These are phyloP conservation scores for Jackrogersella multiformis DNA, from an alignment of 495 filamentous ascomycete species.

Conservation along the genomic window DNA sequence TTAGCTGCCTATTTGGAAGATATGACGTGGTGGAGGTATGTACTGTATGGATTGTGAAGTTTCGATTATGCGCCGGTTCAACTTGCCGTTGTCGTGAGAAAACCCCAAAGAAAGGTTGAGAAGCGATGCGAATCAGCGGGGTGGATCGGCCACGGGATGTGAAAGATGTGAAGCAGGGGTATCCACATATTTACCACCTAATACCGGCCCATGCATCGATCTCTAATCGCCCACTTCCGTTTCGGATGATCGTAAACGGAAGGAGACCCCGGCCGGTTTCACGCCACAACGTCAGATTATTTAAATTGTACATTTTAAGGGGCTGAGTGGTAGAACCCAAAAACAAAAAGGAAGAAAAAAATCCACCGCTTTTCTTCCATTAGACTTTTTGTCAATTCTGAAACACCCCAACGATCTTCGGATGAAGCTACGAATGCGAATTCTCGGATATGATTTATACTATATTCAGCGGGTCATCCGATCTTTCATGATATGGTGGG, in stretches of 20 bases:
- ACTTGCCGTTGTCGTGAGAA: constrained; percentile 2
- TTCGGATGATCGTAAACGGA: constrained; percentile 36
- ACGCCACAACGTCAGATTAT: neutral
- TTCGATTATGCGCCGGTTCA: constrained; percentile 23
- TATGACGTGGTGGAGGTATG: constrained; percentile 6
- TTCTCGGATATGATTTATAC: neutral
- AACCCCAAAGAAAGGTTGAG: neutral
- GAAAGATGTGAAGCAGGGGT: constrained; percentile 18
- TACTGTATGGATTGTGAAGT: constrained; percentile 7
- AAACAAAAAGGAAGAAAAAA: neutral
- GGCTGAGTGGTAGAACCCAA: constrained; percentile 16
- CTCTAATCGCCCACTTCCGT: constrained; percentile 31
- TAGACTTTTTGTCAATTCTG: constrained; percentile 6
- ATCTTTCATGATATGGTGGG: constrained; percentile 12
- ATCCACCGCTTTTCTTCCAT: neutral
- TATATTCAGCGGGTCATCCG: constrained; percentile 7
- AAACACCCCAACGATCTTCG: constrained; percentile 4
- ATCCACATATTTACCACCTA: no score
- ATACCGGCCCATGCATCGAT: constrained; percentile 35
- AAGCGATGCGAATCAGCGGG: constrained; percentile 29
- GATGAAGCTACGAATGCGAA: neutral
- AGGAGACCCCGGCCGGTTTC: constrained; percentile 11
- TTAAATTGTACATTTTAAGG: neutral
- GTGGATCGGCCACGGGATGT: constrained; percentile 33
- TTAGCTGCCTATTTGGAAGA: neutral